A percentile compares a stretch with the other conserved stretches of the same genome.
Conservation (phyloP, 2,329 filamentous ascomycete species). For the Alternaria hordeiaustralica region DNA sequence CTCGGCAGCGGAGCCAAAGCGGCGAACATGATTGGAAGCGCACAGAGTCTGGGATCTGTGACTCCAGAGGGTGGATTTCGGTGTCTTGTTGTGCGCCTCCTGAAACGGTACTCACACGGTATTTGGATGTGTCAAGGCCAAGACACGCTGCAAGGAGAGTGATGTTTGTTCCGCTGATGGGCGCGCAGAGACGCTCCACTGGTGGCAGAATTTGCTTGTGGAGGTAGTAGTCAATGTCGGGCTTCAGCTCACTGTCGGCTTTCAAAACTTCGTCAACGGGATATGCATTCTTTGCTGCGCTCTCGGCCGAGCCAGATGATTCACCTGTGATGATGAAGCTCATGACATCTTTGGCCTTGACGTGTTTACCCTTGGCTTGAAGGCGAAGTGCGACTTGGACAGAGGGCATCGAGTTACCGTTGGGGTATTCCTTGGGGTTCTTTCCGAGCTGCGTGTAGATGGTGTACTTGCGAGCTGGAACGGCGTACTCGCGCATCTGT, state of each 20-base stretch:
- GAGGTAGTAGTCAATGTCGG: slow-evolving; percentile 97
- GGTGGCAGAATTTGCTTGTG: slow-evolving; percentile 98
- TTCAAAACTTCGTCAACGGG: slow-evolving; percentile 85
- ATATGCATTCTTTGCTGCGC: slow-evolving; percentile 86
- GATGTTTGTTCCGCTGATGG: slow-evolving; percentile 91
- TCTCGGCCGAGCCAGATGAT: slow-evolving; percentile 67
- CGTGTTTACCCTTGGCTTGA: slow-evolving; percentile 81
- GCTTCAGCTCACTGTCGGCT: slow-evolving; percentile 73
- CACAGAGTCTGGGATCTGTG: slow-evolving; percentile 88
- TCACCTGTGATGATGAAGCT: slow-evolving; percentile 88
- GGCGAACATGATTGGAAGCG: slow-evolving; percentile 84
- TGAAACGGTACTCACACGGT: slow-evolving; percentile 70
- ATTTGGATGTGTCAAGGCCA: slow-evolving; percentile 88
- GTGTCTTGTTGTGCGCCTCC: slow-evolving; percentile 53
- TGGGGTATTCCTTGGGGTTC: slow-evolving; percentile 89
- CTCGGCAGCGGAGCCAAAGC: slow-evolving; percentile 78
- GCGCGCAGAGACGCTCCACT: slow-evolving; percentile 95
- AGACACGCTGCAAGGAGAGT: slow-evolving; percentile 90
- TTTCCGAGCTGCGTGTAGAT: slow-evolving; percentile 99
- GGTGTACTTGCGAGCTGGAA: slow-evolving; percentile 87
- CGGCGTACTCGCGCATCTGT: slow-evolving; percentile 81
- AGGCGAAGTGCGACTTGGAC: slow-evolving; percentile 94
- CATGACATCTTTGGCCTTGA: slow-evolving; percentile 95
- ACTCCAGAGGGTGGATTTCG: slow-evolving; percentile 85
- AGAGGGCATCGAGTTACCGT: slow-evolving; percentile 93